Percentiles rank a stretch among this genome's conserved stretches.
Evolutionary conservation across 805 yeast genomes (phyloP).

Genomic region (Candida nitratophila): DNA sequence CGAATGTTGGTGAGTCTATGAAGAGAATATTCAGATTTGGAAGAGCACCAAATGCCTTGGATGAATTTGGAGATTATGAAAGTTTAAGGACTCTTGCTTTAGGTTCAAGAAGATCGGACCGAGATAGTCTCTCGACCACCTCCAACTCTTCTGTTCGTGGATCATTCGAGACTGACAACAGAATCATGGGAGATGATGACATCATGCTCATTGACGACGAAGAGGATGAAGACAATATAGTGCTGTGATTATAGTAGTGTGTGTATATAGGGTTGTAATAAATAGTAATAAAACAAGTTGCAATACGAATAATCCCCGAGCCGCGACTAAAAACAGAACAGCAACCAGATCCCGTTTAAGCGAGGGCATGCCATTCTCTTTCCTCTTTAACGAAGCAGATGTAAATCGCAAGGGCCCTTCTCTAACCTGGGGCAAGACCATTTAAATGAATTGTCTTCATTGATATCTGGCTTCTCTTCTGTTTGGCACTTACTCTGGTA

Average conservation of each 20-base stretch:
- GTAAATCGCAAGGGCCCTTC: not conserved
- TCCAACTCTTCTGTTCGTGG: not conserved
- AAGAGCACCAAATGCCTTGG: not conserved
- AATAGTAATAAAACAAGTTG: no score
- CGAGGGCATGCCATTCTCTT: not conserved
- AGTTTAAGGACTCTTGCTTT: constrained; percentile 13
- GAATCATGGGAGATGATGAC: constrained; percentile 22
- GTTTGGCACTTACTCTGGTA: no score
- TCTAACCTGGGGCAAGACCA: not conserved
- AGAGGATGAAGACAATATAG: no score
- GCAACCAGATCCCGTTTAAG: constrained; percentile 1
- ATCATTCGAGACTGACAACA: constrained; percentile 22
- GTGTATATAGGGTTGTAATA: not conserved
- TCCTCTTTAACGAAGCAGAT: no score
- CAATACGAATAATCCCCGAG: not conserved
- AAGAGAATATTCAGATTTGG: not conserved
- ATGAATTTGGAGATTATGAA: constrained; percentile 5
- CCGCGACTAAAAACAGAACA: not conserved
- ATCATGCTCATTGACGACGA: constrained; percentile 19
- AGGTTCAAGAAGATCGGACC: not conserved
- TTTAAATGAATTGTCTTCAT: no score
- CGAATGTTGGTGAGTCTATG: no score
- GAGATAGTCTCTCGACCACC: not conserved
- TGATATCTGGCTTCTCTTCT: no score
- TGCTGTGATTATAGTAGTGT: not conserved